Percentiles rank a stretch among this genome's conserved stretches.
phyloP scores from a whole-genome alignment of 2,329 filamentous ascomycete genomes.

The Dactylonectria estremocensis region DNA sequence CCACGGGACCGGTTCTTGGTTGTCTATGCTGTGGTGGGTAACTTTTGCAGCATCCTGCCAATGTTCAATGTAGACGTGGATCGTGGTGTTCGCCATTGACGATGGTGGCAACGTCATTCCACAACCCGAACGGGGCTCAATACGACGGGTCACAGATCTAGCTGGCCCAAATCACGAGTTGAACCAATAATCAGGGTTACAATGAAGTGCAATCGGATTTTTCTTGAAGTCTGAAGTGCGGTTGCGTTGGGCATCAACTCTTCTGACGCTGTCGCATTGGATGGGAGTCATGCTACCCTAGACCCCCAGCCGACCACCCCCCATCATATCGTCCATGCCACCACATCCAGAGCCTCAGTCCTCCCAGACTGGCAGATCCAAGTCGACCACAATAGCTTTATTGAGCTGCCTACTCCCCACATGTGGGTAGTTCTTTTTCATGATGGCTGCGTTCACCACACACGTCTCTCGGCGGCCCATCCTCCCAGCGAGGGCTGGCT shows the following conservation, averaged over 20 bases:
- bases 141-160: conserved; percentile 28
- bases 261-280: not conserved
- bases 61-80: conserved; percentile 29
- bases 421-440: conserved; percentile 78
- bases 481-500: conserved; percentile 57
- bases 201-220: conserved; percentile 32
- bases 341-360: conserved; percentile 26
- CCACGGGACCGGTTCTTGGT: conserved; percentile 26
- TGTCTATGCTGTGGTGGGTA: conserved; percentile 20
- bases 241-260: conserved; percentile 47
- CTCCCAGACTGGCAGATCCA: conserved; percentile 75
- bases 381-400: conserved; percentile 87
- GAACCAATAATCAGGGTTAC: not conserved
- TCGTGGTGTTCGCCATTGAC: conserved; percentile 11
- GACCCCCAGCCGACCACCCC: not conserved
- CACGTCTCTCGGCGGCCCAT: conserved; percentile 77
- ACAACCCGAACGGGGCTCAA: conserved; percentile 12
- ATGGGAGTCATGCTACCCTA: conserved; percentile 27
- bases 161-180: conserved; percentile 8
- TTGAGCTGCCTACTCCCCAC: conserved; percentile 75
- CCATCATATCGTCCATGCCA: not conserved
- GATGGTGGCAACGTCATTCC: conserved; percentile 5
- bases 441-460: conserved; percentile 84
- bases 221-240: conserved; percentile 19
- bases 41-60: conserved; percentile 6